Evolutionary conservation across 495 filamentous ascomycete genomes (phyloP).

Genomic region (Tuber brumale): DNA sequence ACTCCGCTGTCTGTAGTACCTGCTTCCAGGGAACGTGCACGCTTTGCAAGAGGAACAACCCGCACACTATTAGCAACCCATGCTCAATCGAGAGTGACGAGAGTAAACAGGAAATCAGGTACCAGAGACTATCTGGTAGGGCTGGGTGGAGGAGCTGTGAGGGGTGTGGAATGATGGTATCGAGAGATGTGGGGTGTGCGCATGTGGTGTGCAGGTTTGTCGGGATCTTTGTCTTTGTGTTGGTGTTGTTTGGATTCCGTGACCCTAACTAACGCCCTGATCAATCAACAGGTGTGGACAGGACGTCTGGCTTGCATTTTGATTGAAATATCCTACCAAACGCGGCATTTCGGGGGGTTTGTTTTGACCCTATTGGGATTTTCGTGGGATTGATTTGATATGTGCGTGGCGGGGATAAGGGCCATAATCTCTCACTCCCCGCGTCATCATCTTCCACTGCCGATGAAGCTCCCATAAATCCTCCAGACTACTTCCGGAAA

Average conservation of each 20-base stretch:
- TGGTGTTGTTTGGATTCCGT: background rate
- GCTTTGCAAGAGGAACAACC: constrained; percentile 19
- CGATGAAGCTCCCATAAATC: background rate
- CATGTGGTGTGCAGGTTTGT: constrained; percentile 35
- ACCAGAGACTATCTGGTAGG: constrained; percentile 23
- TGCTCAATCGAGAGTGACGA: constrained; percentile 16
- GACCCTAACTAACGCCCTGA: constrained; percentile 11
- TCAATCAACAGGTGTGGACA: constrained; percentile 19
- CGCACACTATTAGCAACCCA: background rate
- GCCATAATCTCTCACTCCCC: background rate
- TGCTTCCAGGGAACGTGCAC: constrained; percentile 27
- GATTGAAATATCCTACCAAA: background rate
- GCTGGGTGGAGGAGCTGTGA: constrained; percentile 32
- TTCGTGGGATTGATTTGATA: background rate
- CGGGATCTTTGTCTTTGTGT: background rate
- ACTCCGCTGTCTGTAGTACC: constrained; percentile 20
- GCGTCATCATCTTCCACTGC: background rate
- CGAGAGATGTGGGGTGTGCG: constrained; percentile 32
- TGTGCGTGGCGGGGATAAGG: background rate
- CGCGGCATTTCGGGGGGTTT: background rate
- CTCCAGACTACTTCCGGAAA: background rate
- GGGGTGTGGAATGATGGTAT: constrained; percentile 33
- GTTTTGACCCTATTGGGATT: background rate
- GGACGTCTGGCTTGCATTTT: constrained; percentile 35
- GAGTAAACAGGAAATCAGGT: constrained; percentile 27